Percentiles rank a stretch among this genome's conserved stretches.
These are phyloP conservation scores for Boletus austroedulis DNA, from an alignment of 1,284 basidiomycete genomes.

Conservation along the genomic window DNA sequence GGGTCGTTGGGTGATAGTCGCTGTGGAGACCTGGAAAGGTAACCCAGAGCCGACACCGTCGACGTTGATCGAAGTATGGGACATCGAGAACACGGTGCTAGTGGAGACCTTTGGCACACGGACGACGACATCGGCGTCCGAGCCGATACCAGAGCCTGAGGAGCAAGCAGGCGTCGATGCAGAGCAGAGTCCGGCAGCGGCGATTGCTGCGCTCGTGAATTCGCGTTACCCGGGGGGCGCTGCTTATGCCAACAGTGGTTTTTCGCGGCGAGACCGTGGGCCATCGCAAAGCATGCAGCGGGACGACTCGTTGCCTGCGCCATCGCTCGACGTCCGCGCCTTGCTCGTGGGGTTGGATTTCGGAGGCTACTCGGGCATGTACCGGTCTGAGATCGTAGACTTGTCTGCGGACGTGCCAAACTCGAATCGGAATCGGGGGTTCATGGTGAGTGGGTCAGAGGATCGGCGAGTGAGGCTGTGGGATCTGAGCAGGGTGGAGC, in stretches of 20 bases:
- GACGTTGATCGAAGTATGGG: constrained; percentile 74
- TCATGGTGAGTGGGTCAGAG: constrained; percentile 78
- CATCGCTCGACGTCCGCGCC: constrained; percentile 60
- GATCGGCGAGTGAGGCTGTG: constrained; percentile 80
- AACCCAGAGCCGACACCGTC: constrained; percentile 41
- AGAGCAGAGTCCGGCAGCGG: constrained; percentile 60
- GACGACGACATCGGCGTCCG: constrained; percentile 38
- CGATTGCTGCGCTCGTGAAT: constrained; percentile 58
- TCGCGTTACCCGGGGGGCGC: constrained; percentile 40
- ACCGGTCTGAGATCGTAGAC: constrained; percentile 56
- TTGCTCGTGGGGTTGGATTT: constrained; percentile 70
- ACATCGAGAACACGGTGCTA: constrained; percentile 64
- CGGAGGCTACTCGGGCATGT: constrained; percentile 57
- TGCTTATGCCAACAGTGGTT: constrained; percentile 26
- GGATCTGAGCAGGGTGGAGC: constrained; percentile 73
- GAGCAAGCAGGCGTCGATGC: constrained; percentile 52
- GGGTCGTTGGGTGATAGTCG: constrained; percentile 87
- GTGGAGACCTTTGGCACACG: constrained; percentile 69
- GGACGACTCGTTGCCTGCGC: constrained; percentile 41
- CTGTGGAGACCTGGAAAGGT: constrained; percentile 57
- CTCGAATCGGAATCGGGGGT: constrained; percentile 54
- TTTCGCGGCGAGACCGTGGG: constrained; percentile 25
- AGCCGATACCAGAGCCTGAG: constrained; percentile 50
- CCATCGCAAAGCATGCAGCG: constrained; percentile 30
- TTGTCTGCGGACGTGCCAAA: constrained; percentile 41